These are phyloP conservation scores for Heterobasidion occidentale DNA, from an alignment of 1,284 basidiomycete species.

Conservation along the genomic window DNA sequence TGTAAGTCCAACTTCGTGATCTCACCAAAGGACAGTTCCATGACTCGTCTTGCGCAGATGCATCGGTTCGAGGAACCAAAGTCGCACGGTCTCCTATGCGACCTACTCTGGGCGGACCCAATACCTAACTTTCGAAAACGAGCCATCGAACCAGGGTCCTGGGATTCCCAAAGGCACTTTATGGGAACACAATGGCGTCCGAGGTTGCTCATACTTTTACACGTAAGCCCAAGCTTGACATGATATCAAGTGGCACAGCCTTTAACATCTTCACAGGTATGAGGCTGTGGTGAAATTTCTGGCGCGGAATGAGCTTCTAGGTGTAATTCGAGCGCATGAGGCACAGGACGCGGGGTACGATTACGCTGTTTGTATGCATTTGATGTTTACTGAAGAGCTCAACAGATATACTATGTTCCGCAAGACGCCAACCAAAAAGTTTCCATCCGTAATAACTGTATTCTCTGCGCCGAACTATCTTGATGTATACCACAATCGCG, in stretches of 20 bases:
- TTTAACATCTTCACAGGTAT: slow-evolving; percentile 45
- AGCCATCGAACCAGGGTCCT: slow-evolving; percentile 26
- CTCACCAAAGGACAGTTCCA: not conserved
- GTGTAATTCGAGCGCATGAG: slow-evolving; percentile 95
- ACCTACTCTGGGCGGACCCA: slow-evolving; percentile 88
- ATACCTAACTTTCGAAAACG: slow-evolving; percentile 55
- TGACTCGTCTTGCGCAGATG: slow-evolving; percentile 37
- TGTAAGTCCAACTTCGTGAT: slow-evolving; percentile 35
- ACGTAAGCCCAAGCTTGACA: slow-evolving; percentile 50
- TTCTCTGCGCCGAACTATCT: slow-evolving; percentile 97
- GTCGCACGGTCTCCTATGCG: slow-evolving; percentile 88
- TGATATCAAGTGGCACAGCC: not conserved
- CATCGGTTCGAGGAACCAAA: slow-evolving; percentile 94
- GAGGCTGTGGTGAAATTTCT: slow-evolving; percentile 92
- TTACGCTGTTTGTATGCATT: not conserved
- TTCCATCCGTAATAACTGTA: slow-evolving; percentile 91
- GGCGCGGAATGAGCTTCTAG: slow-evolving; percentile 86
- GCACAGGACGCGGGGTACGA: slow-evolving; percentile 91
- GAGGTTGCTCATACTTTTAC: slow-evolving; percentile 94
- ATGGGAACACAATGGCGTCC: slow-evolving; percentile 84
- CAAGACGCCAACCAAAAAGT: slow-evolving; percentile 87
- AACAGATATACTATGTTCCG: slow-evolving; percentile 87
- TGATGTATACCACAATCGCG: slow-evolving; percentile 94
- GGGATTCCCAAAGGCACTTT: slow-evolving; percentile 34
- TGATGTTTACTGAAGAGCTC: slow-evolving; percentile 25